A percentile compares a stretch with the other conserved stretches of the same genome.
Conservation (phyloP, 1,284 basidiomycete species). For the Boletellus sp. region DNA sequence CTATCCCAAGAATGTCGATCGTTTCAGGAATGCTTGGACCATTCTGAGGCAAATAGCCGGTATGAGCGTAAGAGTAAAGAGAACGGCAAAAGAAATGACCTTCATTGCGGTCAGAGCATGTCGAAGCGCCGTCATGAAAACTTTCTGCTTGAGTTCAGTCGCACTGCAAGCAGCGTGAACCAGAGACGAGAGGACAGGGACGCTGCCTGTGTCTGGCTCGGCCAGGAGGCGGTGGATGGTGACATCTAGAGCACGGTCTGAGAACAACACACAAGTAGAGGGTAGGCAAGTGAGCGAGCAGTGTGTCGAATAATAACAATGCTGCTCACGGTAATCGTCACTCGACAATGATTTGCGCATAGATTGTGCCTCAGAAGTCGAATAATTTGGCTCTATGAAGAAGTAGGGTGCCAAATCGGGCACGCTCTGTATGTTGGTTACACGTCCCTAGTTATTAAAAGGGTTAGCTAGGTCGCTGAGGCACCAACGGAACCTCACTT, state of each 20-base stretch:
- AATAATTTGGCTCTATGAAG: conserved; percentile 66
- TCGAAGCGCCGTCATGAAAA: conserved; percentile 69
- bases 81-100: conserved; percentile 40
- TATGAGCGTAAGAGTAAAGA: neutral
- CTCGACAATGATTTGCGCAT: conserved; percentile 49
- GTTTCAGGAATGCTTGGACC: conserved; percentile 49
- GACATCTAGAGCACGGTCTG: conserved; percentile 22
- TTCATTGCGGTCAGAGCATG: conserved; percentile 79
- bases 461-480: neutral
- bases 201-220: conserved; percentile 15
- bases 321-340: conserved; percentile 44
- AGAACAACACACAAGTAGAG: neutral
- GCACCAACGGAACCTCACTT: conserved; percentile 36
- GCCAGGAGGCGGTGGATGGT: conserved; percentile 8
- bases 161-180: conserved; percentile 47
- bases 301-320: neutral
- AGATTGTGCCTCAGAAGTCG: conserved; percentile 48
- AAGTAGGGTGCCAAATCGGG: conserved; percentile 68
- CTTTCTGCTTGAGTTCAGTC: conserved; percentile 45
- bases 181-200: conserved; percentile 37
- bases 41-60: conserved; percentile 28
- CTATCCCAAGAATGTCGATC: conserved; percentile 41
- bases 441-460: conserved; percentile 53
- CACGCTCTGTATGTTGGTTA: conserved; percentile 67
- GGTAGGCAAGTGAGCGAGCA: neutral